phyloP scores from a whole-genome alignment of 2,329 filamentous ascomycete genomes.

The Periconia digitata region DNA sequence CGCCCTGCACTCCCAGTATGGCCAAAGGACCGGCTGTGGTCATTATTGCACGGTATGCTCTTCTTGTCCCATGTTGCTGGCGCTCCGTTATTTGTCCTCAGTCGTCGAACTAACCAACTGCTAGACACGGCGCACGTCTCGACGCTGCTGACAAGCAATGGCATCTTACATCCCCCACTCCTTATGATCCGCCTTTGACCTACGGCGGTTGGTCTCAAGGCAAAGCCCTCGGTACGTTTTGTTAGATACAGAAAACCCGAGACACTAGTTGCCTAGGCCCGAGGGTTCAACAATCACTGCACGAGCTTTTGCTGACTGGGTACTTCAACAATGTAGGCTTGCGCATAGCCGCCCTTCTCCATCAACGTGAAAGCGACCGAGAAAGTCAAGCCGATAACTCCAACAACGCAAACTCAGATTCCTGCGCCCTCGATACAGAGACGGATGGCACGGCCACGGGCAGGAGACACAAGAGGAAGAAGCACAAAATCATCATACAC shows the following conservation, averaged over 20 bases:
- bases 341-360: conserved; percentile 75
- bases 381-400: conserved; percentile 17
- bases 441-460: conserved; percentile 20
- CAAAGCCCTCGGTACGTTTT: conserved; percentile 75
- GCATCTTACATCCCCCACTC: conserved; percentile 89
- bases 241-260: no score
- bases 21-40: conserved; percentile 51
- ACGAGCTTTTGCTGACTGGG: no score
- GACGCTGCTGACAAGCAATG: conserved; percentile 94
- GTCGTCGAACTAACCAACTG: conserved; percentile 15
- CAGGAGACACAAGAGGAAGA: conserved; percentile 59
- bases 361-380: conserved; percentile 53
- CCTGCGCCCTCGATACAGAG: conserved; percentile 21
- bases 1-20: conserved; percentile 28
- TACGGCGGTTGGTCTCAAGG: conserved; percentile 93
- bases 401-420: conserved; percentile 24
- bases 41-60: conserved; percentile 51
- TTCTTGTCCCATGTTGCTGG: conserved; percentile 7
- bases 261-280: no score
- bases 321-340: no score
- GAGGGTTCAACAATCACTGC: no score
- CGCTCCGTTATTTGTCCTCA: not conserved
- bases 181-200: conserved; percentile 92
- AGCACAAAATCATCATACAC: conserved; percentile 82
- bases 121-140: conserved; percentile 85